Evolutionary conservation across 2,329 filamentous ascomycete genomes (phyloP).

Genomic region (Neofusicoccum ribis): DNA sequence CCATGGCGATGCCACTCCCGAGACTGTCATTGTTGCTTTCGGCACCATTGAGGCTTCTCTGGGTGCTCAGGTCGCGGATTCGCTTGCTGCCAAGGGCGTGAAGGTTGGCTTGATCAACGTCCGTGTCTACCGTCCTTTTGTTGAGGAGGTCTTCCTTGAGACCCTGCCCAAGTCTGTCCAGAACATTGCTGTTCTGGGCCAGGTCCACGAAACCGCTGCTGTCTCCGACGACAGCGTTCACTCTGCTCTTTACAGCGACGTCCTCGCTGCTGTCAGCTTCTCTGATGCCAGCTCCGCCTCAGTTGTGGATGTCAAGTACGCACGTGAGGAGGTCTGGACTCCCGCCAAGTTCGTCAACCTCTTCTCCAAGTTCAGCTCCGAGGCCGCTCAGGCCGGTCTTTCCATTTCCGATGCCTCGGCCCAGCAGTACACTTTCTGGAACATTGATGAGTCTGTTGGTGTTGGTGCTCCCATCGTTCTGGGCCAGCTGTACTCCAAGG

Average conservation of each 20-base stretch:
- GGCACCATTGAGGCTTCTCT: constrained; percentile 89
- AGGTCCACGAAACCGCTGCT: constrained; percentile 72
- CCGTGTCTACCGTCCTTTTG: constrained; percentile 89
- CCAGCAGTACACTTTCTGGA: constrained; percentile 93
- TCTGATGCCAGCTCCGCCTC: constrained; percentile 52
- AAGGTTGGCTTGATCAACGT: constrained; percentile 89
- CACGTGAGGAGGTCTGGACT: constrained; percentile 68
- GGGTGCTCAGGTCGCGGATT: constrained; percentile 74
- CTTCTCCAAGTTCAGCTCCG: constrained; percentile 45
- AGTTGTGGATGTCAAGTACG: constrained; percentile 86
- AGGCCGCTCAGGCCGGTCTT: constrained; percentile 46
- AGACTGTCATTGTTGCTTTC: constrained; percentile 86
- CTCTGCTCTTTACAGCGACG: constrained; percentile 89
- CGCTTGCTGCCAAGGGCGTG: constrained; percentile 69
- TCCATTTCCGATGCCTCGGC: constrained; percentile 59
- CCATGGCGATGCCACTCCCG: constrained; percentile 75
- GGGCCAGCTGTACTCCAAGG: constrained; percentile 60
- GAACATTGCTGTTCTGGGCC: constrained; percentile 82
- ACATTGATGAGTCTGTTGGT: constrained; percentile 72
- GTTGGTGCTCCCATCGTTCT: constrained; percentile 64
- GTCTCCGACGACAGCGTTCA: constrained; percentile 74
- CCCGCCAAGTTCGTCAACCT: constrained; percentile 53
- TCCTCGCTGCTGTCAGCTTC: constrained; percentile 82
- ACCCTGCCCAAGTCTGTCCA: constrained; percentile 73
- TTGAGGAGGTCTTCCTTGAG: constrained; percentile 89